phyloP scores from a whole-genome alignment of 768 basidiomycete species.

The Heimioporus sp. region DNA sequence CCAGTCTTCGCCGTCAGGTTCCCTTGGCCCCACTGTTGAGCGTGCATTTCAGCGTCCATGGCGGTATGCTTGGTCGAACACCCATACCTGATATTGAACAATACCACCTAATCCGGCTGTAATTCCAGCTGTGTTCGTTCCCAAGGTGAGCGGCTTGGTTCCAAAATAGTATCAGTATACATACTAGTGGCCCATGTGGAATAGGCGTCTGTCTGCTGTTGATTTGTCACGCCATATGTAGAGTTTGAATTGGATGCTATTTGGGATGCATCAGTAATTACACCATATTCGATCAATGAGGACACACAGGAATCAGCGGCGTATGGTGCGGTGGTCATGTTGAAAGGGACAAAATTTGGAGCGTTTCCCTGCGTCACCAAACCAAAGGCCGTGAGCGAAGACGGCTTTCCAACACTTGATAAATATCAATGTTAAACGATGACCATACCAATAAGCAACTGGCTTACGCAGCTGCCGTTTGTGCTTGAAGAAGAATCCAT shows the following conservation, averaged over 20 bases:
- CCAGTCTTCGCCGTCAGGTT: conserved; percentile 47
- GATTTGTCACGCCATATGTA: conserved; percentile 51
- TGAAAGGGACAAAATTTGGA: conserved; percentile 60
- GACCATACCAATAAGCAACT: not conserved
- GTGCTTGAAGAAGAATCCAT: conserved; percentile 55
- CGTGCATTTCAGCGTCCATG: conserved; percentile 10
- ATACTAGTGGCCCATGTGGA: conserved; percentile 50
- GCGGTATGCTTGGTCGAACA: not conserved
- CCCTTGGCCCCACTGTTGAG: conserved; percentile 53
- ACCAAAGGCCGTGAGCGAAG: conserved; percentile 55
- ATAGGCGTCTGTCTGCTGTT: conserved; percentile 54
- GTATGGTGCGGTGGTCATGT: conserved; percentile 45
- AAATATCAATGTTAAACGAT: conserved; percentile 3
- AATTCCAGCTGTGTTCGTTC: conserved; percentile 37
- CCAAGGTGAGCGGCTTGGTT: conserved; percentile 2
- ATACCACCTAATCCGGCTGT: conserved; percentile 31
- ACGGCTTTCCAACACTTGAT: conserved; percentile 53
- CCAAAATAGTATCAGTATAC: conserved; percentile 6
- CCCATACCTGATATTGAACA: conserved; percentile 30
- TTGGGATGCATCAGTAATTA: conserved; percentile 1
- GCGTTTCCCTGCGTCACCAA: conserved; percentile 57
- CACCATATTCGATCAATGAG: not conserved
- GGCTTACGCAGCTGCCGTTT: conserved; percentile 43
- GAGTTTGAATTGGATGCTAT: conserved; percentile 21
- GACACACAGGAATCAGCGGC: conserved; percentile 31